Percentiles rank a stretch among this genome's conserved stretches.
Conservation (phyloP, 2,329 filamentous ascomycete genomes). For the Fusarium tjaetaba region DNA sequence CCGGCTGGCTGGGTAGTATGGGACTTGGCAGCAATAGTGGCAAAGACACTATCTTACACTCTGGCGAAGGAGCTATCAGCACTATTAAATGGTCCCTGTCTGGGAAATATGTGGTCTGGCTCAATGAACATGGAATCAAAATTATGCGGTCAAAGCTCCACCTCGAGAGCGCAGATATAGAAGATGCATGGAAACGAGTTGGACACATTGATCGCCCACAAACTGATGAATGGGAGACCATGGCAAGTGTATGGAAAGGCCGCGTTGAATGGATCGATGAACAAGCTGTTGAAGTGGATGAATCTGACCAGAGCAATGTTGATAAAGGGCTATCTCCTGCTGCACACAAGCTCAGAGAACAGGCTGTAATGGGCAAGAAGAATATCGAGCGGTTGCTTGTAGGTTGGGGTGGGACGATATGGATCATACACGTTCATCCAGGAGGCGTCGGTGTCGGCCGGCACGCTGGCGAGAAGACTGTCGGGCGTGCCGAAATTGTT, state of each 20-base stretch:
- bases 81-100: conserved; percentile 95
- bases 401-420: conserved; percentile 95
- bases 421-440: conserved; percentile 91
- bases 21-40: conserved; percentile 81
- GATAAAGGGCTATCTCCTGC: conserved; percentile 56
- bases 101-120: conserved; percentile 92
- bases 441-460: conserved; percentile 74
- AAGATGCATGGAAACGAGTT: conserved; percentile 93
- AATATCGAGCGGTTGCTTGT: conserved; percentile 83
- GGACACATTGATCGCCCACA: conserved; percentile 91
- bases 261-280: conserved; percentile 94
- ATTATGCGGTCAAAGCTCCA: conserved; percentile 93
- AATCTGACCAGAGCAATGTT: conserved; percentile 56
- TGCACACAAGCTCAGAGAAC: conserved; percentile 59
- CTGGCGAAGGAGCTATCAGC: conserved; percentile 89
- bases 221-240: conserved; percentile 90
- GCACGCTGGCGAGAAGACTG: conserved; percentile 73
- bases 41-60: conserved; percentile 87
- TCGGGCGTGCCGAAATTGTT: conserved; percentile 87
- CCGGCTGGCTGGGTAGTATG: conserved; percentile 91
- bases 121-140: conserved; percentile 97
- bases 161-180: conserved; percentile 77
- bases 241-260: conserved; percentile 95
- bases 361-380: conserved; percentile 58
- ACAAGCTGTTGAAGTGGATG: conserved; percentile 77